These are phyloP conservation scores for Sisymbrium irio DNA, from an alignment of 345 rosid genomes.

Conservation along the genomic window DNA sequence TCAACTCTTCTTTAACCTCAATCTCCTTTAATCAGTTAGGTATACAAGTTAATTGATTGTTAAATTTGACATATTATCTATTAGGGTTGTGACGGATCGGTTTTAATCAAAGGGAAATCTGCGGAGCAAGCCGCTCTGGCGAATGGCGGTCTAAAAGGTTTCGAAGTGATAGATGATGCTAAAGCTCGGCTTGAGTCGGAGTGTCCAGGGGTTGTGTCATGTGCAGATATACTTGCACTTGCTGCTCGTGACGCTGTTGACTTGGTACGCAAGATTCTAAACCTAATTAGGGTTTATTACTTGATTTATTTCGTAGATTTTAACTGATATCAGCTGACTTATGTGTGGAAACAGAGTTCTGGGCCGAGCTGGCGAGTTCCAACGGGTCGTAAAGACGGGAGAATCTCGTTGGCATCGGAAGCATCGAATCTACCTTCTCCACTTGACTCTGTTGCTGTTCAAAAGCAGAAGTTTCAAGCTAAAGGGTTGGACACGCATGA, in stretches of 20 bases:
- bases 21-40: background rate
- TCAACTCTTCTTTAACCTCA: background rate
- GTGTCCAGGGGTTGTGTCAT: constrained; percentile 59
- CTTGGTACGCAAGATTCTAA: constrained; percentile 34
- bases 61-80: background rate
- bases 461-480: constrained; percentile 60
- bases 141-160: constrained; percentile 39
- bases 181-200: constrained; percentile 44
- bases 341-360: constrained; percentile 39
- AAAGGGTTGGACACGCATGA: constrained; percentile 63
- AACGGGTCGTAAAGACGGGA: constrained; percentile 77
- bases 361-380: constrained; percentile 77
- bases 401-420: constrained; percentile 52
- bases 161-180: constrained; percentile 53
- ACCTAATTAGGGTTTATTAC: background rate
- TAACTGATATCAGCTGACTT: background rate
- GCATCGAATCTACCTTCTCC: constrained; percentile 59
- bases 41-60: background rate
- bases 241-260: constrained; percentile 55
- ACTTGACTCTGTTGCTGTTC: constrained; percentile 49
- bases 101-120: constrained; percentile 43
- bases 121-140: constrained; percentile 44
- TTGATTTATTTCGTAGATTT: background rate
- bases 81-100: constrained; percentile 55
- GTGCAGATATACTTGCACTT: constrained; percentile 54